Conservation (phyloP, 1,139 yeast genomes). For the Kodamaea ohmeri region DNA sequence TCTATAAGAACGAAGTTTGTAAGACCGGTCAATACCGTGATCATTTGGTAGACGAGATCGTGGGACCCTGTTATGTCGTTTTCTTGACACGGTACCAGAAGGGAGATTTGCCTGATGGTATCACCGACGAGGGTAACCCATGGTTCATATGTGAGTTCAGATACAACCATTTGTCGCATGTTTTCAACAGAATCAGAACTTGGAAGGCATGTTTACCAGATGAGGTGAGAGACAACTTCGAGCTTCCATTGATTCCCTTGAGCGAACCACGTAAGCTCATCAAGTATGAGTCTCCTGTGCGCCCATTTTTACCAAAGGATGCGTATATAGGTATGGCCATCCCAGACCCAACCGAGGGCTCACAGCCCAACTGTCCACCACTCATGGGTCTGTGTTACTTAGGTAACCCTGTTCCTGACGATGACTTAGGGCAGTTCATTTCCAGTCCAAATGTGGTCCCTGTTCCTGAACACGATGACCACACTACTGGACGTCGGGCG, state of each 20-base stretch:
- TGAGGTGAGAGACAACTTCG: conserved; percentile 83
- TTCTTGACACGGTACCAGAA: conserved; percentile 92
- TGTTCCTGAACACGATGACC: conserved; percentile 61
- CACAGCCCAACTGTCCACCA: conserved; percentile 80
- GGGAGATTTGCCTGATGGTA: conserved; percentile 78
- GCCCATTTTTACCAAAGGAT: conserved; percentile 67
- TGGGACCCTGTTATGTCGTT: conserved; percentile 92
- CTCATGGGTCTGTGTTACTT: conserved; percentile 84
- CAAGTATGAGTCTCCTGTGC: conserved; percentile 80
- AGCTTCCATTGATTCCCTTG: conserved; percentile 65
- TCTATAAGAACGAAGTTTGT: conserved; percentile 91
- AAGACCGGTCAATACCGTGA: conserved; percentile 97
- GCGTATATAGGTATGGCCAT: conserved; percentile 71
- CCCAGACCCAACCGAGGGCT: conserved; percentile 80
- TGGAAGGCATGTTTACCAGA: conserved; percentile 99
- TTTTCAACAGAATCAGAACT: conserved; percentile 90
- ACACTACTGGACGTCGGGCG: conserved; percentile 35
- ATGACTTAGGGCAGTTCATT: conserved; percentile 74
- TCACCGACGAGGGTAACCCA: conserved; percentile 69
- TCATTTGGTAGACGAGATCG: conserved; percentile 81
- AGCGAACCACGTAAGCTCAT: conserved; percentile 62
- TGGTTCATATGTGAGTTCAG: conserved; percentile 94
- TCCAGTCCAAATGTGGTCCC: conserved; percentile 49
- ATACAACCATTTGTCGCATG: conserved; percentile 85
- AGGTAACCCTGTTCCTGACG: conserved; percentile 70